Base-by-base conservation (phyloP, 2,329 filamentous ascomycete genomes). In the Scolecobasidium constrictum region DNA sequence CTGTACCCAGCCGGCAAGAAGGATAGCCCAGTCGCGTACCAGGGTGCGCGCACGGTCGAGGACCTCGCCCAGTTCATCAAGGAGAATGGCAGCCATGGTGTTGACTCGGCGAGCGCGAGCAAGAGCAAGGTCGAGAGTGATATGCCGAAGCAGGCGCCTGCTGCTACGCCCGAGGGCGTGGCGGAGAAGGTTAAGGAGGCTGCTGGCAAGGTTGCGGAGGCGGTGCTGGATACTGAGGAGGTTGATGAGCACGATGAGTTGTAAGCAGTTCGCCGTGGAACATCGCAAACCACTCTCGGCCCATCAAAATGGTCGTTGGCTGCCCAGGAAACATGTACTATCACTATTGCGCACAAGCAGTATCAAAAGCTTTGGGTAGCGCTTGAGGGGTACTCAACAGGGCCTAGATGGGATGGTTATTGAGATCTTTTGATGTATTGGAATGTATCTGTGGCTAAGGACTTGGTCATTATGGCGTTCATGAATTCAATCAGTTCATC, bases 1-100 rank as follows among this genome's bases (percentile, higher is more conserved):
- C 78, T 98, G 53, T 98, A 79, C 83, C 78, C 86, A 50, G 92
- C 92, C 55, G 88, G 87, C 57, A 74, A 75, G 66, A 98, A 98
- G 80, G 73, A 75, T 58, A 71, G 78, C 53, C 85, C 92, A 46
- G 66, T 95, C 49, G 86, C 86, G 55, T 98, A 95, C 77, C 75
- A 73, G 51, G 92, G 92, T 55, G 77, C 81, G 51, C 86, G 92
- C 58, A 92, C 86, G 43, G 70, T 95, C 44, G 86, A 94, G 71
- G 92, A 96, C 62, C 77, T 98, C 47, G 81, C 85, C 58, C 75
- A 81, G 56, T 98, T 98, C 71, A 77, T 98, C 65, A 81, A 86
- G 68, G 87, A 95, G 73, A 94, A 92, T 64, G 92, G 92, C 66
- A 92, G 87, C 68, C 77, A 93, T 75, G 79, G 83, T 66, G 78